phyloP scores from a whole-genome alignment of 2,329 filamentous ascomycete species.

The Podosphaera aphanis region DNA sequence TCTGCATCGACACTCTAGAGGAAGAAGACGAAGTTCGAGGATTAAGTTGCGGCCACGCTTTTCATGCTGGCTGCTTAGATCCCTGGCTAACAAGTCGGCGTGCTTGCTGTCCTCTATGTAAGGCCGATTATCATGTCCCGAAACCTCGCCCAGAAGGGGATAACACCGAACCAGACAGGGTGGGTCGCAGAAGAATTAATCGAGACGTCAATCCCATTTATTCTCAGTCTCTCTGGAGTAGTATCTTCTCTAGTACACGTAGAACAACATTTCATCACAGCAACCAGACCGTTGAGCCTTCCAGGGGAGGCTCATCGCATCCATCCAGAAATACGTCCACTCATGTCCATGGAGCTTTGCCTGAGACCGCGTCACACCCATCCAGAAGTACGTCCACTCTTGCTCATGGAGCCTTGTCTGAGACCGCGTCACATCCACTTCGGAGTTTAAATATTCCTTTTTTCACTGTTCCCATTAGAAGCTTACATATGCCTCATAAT shows the following conservation, averaged over 20 bases:
- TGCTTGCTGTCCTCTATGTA: slow-evolving; percentile 91
- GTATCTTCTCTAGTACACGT: slow-evolving; percentile 10
- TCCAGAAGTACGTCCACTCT: slow-evolving; percentile 3
- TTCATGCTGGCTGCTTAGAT: slow-evolving; percentile 87
- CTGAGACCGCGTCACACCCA: no score
- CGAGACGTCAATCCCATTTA: slow-evolving; percentile 12
- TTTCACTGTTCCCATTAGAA: slow-evolving; percentile 11
- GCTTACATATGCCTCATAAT: slow-evolving; percentile 7
- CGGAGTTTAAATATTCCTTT: slow-evolving; percentile 3
- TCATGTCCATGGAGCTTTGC: slow-evolving; percentile 1
- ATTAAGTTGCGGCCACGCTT: slow-evolving; percentile 87
- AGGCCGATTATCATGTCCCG: slow-evolving; percentile 89
- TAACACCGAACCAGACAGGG: slow-evolving; percentile 10
- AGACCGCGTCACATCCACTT: neutral
- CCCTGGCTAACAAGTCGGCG: slow-evolving; percentile 88
- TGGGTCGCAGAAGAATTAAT: slow-evolving; percentile 9
- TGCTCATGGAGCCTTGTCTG: neutral
- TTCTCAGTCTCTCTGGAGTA: slow-evolving; percentile 12
- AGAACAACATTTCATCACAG: neutral
- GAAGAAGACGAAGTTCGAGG: slow-evolving; percentile 91
- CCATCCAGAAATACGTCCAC: slow-evolving; percentile 1
- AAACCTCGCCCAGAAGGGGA: slow-evolving; percentile 45
- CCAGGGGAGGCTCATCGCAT: neutral
- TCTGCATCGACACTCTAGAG: slow-evolving; percentile 83
- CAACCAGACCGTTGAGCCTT: neutral